Evolutionary conservation across 2,329 filamentous ascomycete genomes (phyloP).

Genomic region (Sarocladiaceae sp.): DNA sequence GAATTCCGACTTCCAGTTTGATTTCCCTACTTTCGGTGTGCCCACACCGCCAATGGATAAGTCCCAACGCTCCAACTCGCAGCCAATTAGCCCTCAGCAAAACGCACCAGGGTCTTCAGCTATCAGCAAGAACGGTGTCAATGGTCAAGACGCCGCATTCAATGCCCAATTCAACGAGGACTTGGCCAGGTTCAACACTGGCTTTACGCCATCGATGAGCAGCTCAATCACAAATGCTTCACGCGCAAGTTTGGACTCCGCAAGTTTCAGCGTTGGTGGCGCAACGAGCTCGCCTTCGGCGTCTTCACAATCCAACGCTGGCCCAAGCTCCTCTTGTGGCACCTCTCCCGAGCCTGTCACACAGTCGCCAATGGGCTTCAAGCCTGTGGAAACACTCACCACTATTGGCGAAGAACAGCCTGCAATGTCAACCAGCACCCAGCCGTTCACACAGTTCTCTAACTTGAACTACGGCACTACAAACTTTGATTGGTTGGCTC

Average conservation of each 20-base stretch:
- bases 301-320: conserved; percentile 56
- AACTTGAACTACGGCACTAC: conserved; percentile 40
- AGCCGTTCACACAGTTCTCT: conserved; percentile 25
- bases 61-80: conserved; percentile 22
- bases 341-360: conserved; percentile 74
- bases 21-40: conserved; percentile 86
- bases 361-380: conserved; percentile 64
- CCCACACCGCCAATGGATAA: conserved; percentile 46
- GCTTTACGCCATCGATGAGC: conserved; percentile 55
- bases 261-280: conserved; percentile 39
- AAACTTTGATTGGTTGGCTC: conserved; percentile 69
- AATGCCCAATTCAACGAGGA: conserved; percentile 38
- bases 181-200: conserved; percentile 49
- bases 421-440: conserved; percentile 30
- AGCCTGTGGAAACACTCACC: conserved; percentile 57
- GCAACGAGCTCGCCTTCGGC: conserved; percentile 62
- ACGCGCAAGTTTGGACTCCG: conserved; percentile 47
- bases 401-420: conserved; percentile 65
- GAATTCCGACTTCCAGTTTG: conserved; percentile 84
- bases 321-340: conserved; percentile 63
- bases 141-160: conserved; percentile 13
- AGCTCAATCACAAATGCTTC: conserved; percentile 43
- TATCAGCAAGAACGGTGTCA: conserved; percentile 24
- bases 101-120: conserved; percentile 21
- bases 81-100: conserved; percentile 27